Conservation (phyloP, 441 rosid species). For the Aquilaria agallochum region DNA sequence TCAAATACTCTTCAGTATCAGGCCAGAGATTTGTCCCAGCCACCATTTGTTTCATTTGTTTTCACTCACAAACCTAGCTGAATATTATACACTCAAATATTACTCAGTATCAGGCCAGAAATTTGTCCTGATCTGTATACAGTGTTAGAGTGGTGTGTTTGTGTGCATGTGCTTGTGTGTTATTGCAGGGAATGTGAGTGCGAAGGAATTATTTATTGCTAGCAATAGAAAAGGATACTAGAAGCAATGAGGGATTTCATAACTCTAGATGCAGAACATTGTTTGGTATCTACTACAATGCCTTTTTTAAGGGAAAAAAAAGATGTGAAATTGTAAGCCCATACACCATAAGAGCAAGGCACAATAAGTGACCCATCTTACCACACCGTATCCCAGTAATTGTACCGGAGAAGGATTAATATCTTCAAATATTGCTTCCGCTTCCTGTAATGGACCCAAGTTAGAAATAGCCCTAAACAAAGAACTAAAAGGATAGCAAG, state of each 20-base stretch:
- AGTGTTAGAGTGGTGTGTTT: too few relatives aligned
- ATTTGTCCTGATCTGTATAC: too few relatives aligned
- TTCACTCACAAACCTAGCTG: too few relatives aligned
- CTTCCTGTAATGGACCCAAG: constrained; percentile 57
- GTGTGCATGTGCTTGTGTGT: too few relatives aligned
- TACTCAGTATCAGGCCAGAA: too few relatives aligned
- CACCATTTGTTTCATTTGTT: too few relatives aligned
- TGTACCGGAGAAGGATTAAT: constrained; percentile 81
- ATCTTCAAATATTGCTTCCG: constrained; percentile 89
- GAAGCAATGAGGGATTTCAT: not conserved
- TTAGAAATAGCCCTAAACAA: constrained; percentile 1
- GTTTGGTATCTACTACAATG: not conserved
- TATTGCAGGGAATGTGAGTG: too few relatives aligned
- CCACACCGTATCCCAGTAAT: constrained; percentile 74
- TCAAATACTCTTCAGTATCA: too few relatives aligned
- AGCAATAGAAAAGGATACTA: too few relatives aligned
- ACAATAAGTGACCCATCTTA: constrained; percentile 30
- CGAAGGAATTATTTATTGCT: too few relatives aligned
- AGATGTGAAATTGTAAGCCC: not conserved
- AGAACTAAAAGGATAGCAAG: not conserved
- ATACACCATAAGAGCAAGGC: constrained; percentile 3
- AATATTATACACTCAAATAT: too few relatives aligned
- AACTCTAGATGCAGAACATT: not conserved
- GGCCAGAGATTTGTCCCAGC: too few relatives aligned
- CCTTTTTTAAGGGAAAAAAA: not conserved